phyloP scores from a whole-genome alignment of 129 eudicot species.

The Logfia minima region DNA sequence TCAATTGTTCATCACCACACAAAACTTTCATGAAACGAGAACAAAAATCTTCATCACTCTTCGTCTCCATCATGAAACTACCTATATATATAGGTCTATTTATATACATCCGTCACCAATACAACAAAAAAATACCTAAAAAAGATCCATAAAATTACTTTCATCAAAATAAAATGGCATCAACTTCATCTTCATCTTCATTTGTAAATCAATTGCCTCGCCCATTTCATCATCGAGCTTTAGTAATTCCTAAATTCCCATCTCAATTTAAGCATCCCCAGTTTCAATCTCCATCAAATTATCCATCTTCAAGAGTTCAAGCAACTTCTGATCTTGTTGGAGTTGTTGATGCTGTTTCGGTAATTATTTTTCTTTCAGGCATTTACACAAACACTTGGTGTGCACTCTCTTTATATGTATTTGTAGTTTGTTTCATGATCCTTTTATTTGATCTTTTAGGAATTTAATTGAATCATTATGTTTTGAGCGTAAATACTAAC shows the following conservation, averaged over 20 bases:
- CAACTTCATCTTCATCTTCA: constrained; percentile 36
- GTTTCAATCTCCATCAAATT: constrained; percentile 31
- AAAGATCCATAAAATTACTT: neutral
- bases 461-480: constrained; percentile 6
- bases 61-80: constrained; percentile 52
- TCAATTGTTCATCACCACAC: constrained; percentile 1
- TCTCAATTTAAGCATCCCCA: constrained; percentile 26
- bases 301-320: constrained; percentile 40
- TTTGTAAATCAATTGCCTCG: constrained; percentile 38
- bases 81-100: constrained; percentile 51
- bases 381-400: constrained; percentile 16
- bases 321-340: constrained; percentile 51
- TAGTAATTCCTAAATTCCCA: constrained; percentile 32
- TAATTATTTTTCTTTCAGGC: constrained; percentile 16
- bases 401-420: neutral
- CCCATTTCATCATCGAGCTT: constrained; percentile 29
- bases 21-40: constrained; percentile 40
- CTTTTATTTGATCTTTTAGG: constrained; percentile 19
- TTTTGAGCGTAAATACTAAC: neutral
- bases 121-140: constrained; percentile 20
- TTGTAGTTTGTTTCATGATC: constrained; percentile 14
- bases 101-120: constrained; percentile 42
- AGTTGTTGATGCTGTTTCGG: constrained; percentile 47
- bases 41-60: constrained; percentile 34
- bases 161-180: constrained; percentile 17